These are phyloP conservation scores for Blastobotrys malaysiensis DNA, from an alignment of 1,139 yeast species.

Conservation along the genomic window DNA sequence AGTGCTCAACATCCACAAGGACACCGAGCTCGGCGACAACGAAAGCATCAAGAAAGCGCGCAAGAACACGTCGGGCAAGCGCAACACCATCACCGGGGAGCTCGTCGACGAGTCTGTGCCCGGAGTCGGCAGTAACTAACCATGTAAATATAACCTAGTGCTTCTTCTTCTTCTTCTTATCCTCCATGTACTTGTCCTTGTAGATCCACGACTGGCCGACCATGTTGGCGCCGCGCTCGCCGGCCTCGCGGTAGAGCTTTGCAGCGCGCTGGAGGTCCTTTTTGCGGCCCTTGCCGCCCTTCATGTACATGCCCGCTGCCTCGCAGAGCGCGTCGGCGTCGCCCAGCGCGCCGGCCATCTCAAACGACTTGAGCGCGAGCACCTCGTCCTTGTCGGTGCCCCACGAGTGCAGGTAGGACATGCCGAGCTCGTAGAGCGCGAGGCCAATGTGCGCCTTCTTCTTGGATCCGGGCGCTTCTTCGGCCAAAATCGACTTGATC, in stretches of 20 bases:
- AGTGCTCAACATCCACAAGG: conserved; percentile 63
- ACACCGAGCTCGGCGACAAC: conserved; percentile 89
- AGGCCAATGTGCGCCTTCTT: conserved; percentile 34
- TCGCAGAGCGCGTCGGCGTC: conserved; percentile 64
- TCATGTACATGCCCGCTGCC: conserved; percentile 66
- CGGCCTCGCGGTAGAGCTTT: conserved; percentile 65
- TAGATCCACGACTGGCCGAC: conserved; percentile 77
- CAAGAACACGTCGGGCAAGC: conserved; percentile 6
- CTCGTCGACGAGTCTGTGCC: conserved; percentile 8
- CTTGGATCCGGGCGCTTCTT: conserved; percentile 16
- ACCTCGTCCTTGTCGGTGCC: conserved; percentile 53
- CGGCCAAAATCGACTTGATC: conserved; percentile 6
- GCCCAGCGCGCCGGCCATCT: conserved; percentile 66
- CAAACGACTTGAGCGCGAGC: conserved; percentile 55
- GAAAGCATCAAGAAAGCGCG: conserved; percentile 43
- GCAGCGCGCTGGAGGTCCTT: conserved; percentile 64
- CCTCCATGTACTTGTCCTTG: conserved; percentile 56
- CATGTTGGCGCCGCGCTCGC: conserved; percentile 55
- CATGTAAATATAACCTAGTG: conserved; percentile 11
- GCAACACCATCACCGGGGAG: conserved; percentile 10
- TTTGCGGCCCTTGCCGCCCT: conserved; percentile 49
- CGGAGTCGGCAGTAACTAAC: conserved; percentile 1
- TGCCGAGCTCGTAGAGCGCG: conserved; percentile 58
- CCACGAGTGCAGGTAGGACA: conserved; percentile 53
- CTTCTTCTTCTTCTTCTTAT: conserved; percentile 21